phyloP scores from a whole-genome alignment of 495 filamentous ascomycete genomes.

The Neurospora pannonica region DNA sequence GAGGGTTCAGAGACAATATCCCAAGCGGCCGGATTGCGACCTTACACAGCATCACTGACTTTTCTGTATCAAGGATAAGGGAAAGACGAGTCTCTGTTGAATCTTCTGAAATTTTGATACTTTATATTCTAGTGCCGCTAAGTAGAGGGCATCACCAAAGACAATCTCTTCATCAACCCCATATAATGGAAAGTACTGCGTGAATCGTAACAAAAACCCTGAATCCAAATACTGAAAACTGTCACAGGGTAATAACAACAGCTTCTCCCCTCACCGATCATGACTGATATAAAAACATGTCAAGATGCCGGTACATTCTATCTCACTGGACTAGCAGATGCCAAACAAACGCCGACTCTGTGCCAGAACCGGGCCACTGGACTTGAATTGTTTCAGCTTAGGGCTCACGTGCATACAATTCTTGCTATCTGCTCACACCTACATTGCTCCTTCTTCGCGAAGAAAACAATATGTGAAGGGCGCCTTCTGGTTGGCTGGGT shows the following conservation, averaged over 20 bases:
- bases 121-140: background rate
- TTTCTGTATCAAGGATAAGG: background rate
- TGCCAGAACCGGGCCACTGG: background rate
- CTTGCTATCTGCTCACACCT: background rate
- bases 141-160: background rate
- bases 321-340: background rate
- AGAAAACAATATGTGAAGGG: background rate
- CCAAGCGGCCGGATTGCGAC: background rate
- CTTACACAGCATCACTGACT: background rate
- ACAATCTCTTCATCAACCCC: background rate
- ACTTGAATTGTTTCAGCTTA: background rate
- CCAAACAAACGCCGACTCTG: background rate
- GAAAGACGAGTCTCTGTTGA: background rate
- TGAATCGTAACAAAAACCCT: rapidly evolving
- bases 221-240: background rate
- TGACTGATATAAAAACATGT: background rate
- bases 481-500: background rate
- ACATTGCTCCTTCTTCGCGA: background rate
- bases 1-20: background rate
- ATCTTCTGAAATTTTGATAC: background rate
- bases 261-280: background rate
- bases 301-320: background rate
- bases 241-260: background rate
- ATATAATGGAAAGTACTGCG: background rate
- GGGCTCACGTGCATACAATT: background rate